These are phyloP conservation scores for Phytopythium mirpurense DNA, from an alignment of 352 stramenopile species.

Conservation along the genomic window DNA sequence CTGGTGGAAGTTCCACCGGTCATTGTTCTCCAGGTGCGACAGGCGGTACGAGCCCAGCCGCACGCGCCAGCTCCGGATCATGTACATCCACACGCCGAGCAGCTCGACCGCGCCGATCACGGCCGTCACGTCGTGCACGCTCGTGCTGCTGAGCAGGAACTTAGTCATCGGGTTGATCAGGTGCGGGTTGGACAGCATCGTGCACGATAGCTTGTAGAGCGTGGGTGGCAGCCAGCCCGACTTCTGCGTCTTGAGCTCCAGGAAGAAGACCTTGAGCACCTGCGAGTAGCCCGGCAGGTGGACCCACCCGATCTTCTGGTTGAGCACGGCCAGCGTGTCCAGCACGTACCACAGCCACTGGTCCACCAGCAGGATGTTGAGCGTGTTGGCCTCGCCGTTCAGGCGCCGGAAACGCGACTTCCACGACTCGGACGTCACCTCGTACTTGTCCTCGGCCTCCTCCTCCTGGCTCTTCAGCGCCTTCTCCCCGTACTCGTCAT, in stretches of 20 bases:
- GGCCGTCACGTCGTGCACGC: slow-evolving; percentile 81
- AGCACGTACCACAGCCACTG: slow-evolving; percentile 89
- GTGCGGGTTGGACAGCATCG: slow-evolving; percentile 83
- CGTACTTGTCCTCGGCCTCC: slow-evolving; percentile 88
- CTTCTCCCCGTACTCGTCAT: slow-evolving; percentile 85
- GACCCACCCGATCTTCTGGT: slow-evolving; percentile 87
- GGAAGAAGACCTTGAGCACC: slow-evolving; percentile 86
- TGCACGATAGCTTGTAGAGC: slow-evolving; percentile 87
- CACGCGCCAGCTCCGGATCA: slow-evolving; percentile 89
- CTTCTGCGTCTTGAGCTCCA: slow-evolving; percentile 87
- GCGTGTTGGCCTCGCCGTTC: slow-evolving; percentile 76
- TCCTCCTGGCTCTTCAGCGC: slow-evolving; percentile 82
- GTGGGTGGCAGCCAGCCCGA: slow-evolving; percentile 81
- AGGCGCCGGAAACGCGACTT: slow-evolving; percentile 78
- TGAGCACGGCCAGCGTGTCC: slow-evolving; percentile 83
- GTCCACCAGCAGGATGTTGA: slow-evolving; percentile 86
- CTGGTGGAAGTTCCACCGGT: slow-evolving; percentile 89
- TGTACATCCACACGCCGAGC: slow-evolving; percentile 89
- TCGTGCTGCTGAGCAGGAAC: slow-evolving; percentile 83
- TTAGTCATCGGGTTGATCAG: slow-evolving; percentile 91
- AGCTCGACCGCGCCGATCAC: slow-evolving; percentile 85
- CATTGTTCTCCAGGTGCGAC: slow-evolving; percentile 86
- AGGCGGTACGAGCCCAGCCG: slow-evolving; percentile 80
- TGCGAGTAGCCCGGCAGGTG: slow-evolving; percentile 83
- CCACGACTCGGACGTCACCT: slow-evolving; percentile 80